A percentile compares a stretch with the other conserved stretches of the same genome.
Conservation (phyloP, 73 alveolate species). For the Paramecium biaurelia region DNA sequence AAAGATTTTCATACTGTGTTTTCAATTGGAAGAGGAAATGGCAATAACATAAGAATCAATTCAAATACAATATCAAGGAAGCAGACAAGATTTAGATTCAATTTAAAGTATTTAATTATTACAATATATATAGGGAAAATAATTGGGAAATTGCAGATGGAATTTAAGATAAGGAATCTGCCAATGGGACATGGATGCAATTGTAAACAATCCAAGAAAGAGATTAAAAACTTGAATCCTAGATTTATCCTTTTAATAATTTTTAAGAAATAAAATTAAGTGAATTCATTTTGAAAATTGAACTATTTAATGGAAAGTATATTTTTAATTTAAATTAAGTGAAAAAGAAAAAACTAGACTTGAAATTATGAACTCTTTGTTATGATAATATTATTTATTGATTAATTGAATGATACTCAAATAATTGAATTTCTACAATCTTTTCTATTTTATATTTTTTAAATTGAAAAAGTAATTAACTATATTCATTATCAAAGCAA, state of each 20-base stretch:
- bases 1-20: not conserved
- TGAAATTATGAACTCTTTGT: not conserved
- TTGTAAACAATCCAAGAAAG: not conserved
- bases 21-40: conserved; percentile 42
- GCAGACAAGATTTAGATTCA: conserved; percentile 5
- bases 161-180: conserved; percentile 34
- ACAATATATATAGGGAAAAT: not conserved
- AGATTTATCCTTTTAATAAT: not conserved
- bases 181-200: conserved; percentile 60
- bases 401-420: too few species aligned
- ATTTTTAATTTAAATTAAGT: not conserved
- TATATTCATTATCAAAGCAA: too few species aligned
- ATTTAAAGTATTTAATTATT: not conserved
- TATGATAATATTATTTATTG: not conserved
- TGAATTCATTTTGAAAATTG: conserved; percentile 52
- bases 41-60: not conserved
- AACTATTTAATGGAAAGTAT: not conserved
- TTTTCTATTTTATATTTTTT: too few species aligned
- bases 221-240: not conserved
- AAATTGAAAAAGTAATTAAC: too few species aligned
- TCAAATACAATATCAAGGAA: conserved; percentile 57
- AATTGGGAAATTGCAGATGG: conserved; percentile 54
- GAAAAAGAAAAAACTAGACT: not conserved
- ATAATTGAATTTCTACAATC: not conserved
- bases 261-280: conserved; percentile 49